Conservation (phyloP, 371 early-diverging fungal species). For the Nosema bombycis region DNA sequence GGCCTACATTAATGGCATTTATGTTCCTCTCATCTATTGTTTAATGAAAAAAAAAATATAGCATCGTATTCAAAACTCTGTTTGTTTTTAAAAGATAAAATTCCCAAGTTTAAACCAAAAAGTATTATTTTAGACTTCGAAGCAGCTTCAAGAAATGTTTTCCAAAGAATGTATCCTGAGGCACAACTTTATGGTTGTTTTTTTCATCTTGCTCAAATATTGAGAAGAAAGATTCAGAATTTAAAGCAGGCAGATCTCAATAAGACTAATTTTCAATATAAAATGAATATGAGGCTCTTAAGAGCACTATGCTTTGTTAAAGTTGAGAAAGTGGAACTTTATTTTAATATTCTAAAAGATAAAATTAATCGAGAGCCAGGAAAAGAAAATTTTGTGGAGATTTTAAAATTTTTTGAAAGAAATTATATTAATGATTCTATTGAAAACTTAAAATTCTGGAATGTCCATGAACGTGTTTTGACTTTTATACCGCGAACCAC, state of each 20-base stretch:
- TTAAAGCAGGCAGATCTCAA: background rate
- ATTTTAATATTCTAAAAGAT: too few relatives aligned
- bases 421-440: too few relatives aligned
- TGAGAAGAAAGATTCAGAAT: background rate
- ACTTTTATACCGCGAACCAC: background rate
- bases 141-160: background rate
- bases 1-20: background rate
- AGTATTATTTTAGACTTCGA: background rate
- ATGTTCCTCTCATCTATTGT: background rate
- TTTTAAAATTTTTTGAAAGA: too few relatives aligned
- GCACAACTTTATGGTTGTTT: background rate
- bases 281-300: background rate
- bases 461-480: background rate
- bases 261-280: background rate
- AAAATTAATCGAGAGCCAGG: too few relatives aligned
- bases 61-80: background rate
- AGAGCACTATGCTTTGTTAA: background rate
- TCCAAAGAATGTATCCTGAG: background rate
- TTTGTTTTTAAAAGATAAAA: background rate
- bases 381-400: too few relatives aligned
- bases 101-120: background rate
- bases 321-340: background rate
- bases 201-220: background rate
- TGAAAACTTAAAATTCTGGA: background rate
- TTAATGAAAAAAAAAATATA: background rate